Percentiles rank a stretch among this genome's conserved stretches.
These are phyloP conservation scores for Sicyos edulis DNA, from an alignment of 306 rosid species.

Conservation along the genomic window DNA sequence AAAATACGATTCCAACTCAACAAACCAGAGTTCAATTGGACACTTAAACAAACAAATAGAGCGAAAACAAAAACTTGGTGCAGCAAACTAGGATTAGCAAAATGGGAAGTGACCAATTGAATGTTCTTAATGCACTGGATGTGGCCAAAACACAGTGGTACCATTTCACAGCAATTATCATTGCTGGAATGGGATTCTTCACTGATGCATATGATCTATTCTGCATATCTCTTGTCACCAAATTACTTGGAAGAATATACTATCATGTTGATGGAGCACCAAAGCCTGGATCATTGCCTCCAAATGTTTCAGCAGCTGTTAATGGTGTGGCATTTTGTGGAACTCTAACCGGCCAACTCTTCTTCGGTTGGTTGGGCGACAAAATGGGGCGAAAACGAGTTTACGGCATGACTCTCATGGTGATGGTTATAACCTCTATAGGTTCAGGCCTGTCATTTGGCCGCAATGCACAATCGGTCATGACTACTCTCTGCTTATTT, in stretches of 20 bases:
- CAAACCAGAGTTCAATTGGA: no score
- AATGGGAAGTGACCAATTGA: conserved; percentile 31
- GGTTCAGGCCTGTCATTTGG: conserved; percentile 72
- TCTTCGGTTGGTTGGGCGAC: conserved; percentile 87
- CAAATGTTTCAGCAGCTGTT: conserved; percentile 57
- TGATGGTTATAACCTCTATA: conserved; percentile 58
- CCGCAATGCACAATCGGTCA: conserved; percentile 40
- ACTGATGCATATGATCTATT: conserved; percentile 77
- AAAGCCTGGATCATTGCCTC: conserved; percentile 65
- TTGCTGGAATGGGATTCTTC: conserved; percentile 87
- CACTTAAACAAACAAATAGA: no score
- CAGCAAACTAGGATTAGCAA: no score
- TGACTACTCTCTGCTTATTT: conserved; percentile 63
- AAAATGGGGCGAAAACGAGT: conserved; percentile 61
- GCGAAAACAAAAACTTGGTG: no score
- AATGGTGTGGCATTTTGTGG: conserved; percentile 70
- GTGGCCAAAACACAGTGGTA: conserved; percentile 71
- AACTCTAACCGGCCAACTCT: conserved; percentile 62
- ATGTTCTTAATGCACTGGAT: conserved; percentile 60
- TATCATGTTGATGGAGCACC: conserved; percentile 50
- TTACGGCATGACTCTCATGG: conserved; percentile 63
- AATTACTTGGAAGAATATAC: conserved; percentile 67
- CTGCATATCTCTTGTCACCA: conserved; percentile 63
- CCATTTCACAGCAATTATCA: conserved; percentile 61
- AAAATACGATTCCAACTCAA: no score